Conservation (phyloP, 202 grass and related monocot species). For the Eragrostis tef region DNA sequence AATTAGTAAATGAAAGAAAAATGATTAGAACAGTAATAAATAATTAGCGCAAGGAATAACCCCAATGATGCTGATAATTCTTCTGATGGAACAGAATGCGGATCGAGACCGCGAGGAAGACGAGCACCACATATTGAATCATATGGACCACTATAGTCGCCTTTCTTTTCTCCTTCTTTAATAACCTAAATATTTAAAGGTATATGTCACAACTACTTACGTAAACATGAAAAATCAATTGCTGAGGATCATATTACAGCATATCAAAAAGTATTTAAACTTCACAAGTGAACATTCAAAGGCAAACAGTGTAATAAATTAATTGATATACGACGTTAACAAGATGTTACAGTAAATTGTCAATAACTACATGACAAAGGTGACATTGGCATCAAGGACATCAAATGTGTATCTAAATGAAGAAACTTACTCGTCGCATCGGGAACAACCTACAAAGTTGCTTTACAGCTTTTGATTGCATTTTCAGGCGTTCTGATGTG, state of each 20-base stretch:
- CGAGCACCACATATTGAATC: slow-evolving; percentile 79
- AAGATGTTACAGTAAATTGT: slow-evolving; percentile 22
- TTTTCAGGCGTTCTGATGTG: slow-evolving; percentile 68
- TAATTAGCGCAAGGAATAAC: slow-evolving; percentile 52
- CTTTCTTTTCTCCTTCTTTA: slow-evolving; percentile 81
- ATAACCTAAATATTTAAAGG: slow-evolving; percentile 67
- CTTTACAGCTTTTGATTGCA: slow-evolving; percentile 83
- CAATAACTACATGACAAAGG: slow-evolving; percentile 32
- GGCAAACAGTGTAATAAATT: neutral
- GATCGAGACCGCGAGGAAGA: slow-evolving; percentile 85
- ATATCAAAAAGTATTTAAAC: slow-evolving; percentile 21
- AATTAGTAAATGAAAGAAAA: slow-evolving; percentile 5
- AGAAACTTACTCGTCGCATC: slow-evolving; percentile 73
- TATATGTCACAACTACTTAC: slow-evolving; percentile 25
- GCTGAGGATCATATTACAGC: slow-evolving; percentile 23
- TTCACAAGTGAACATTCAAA: slow-evolving; percentile 16
- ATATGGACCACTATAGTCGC: slow-evolving; percentile 68
- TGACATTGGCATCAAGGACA: slow-evolving; percentile 5
- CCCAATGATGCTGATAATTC: slow-evolving; percentile 88
- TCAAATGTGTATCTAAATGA: slow-evolving; percentile 30
- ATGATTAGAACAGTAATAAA: slow-evolving; percentile 17
- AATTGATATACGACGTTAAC: slow-evolving; percentile 21
- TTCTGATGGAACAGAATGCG: slow-evolving; percentile 91
- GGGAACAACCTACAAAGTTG: slow-evolving; percentile 90
- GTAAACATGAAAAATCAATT: slow-evolving; percentile 28